These are phyloP conservation scores for Spatholobus suberectus DNA, from an alignment of 306 rosid species.

Conservation along the genomic window DNA sequence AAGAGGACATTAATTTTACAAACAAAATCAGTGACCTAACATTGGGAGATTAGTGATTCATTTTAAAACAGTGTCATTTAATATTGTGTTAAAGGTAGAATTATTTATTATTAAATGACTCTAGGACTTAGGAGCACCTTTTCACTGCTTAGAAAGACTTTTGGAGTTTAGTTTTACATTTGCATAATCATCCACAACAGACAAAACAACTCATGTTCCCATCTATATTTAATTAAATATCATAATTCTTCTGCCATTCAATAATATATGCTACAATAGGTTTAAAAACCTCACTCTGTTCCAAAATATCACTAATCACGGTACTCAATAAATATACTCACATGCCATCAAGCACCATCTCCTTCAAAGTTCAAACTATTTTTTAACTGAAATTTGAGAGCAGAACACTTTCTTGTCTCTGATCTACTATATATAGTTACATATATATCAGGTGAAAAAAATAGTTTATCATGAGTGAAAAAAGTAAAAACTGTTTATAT, in stretches of 20 bases:
- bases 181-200: not conserved
- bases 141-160: not conserved
- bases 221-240: not conserved
- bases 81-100: not conserved
- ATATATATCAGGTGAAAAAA: not conserved
- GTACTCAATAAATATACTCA: not conserved
- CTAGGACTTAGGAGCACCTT: not conserved
- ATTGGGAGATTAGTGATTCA: constrained; percentile 22
- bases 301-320: not conserved
- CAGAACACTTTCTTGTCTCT: not conserved
- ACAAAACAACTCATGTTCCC: not conserved
- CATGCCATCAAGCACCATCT: not conserved
- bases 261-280: not conserved
- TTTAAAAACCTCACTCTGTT: not conserved
- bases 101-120: not conserved
- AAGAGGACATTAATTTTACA: constrained; percentile 2
- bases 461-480: not conserved
- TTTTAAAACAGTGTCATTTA: not conserved
- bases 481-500: not conserved
- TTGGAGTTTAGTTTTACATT: not conserved
- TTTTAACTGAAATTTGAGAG: not conserved
- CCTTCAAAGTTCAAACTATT: not conserved
- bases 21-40: constrained; percentile 12
- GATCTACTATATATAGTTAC: not conserved
- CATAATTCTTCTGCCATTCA: not conserved